Base-by-base conservation (phyloP, 2,329 filamentous ascomycete species). In the Dothideomycetidae sp. region DNA sequence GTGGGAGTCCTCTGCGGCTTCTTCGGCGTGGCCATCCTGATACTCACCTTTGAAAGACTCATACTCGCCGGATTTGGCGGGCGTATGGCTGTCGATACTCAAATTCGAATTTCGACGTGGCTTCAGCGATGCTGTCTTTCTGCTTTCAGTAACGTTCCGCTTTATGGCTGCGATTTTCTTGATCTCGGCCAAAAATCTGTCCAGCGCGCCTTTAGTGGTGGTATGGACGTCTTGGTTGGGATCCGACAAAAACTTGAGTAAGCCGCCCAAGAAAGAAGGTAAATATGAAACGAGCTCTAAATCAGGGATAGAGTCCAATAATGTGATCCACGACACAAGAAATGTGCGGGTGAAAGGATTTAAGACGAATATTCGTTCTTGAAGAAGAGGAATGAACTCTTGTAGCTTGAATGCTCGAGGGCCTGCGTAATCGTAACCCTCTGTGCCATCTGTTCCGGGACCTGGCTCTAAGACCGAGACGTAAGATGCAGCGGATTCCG, bases 321-420 rank as follows among this genome's bases (percentile, higher is more conserved):
- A 62, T 3, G 81, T 92, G 41, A 98, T 83, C 90, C 90, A 98
- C 19, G 84, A 85, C 2, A 98, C 90, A 10, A 98, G 68, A 50
- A 98, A 98, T 10, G 83, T 93, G 35, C 90, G 72, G 3, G 88
- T 94, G 54, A 92, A 96, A 0, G 92, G 86, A 51, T 93, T 94
- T 42, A 93, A 73, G 17, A 94, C 88, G 59, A 82, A 82, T 41
- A 98, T 94, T 35, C 90, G 76, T 54, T 98, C 88, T 57, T 92
- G 84, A 13, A 98, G 71, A 10, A 98, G 68, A 1, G 92, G 90
- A 35, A 98, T 90, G 57, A 98, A 98, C 15, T 75, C 75, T 13
- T 78, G 73, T 13, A 98, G 71, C 4, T 86, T 96, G 57, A 98
- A 98, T 11, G 90, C 90, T 1, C 82, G 93, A 12, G 50, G 47